Evolutionary conservation across 768 basidiomycete species (phyloP), one percentile per base, ranked within the genome.

Genomic region (Hypholoma fasciculare): DNA sequence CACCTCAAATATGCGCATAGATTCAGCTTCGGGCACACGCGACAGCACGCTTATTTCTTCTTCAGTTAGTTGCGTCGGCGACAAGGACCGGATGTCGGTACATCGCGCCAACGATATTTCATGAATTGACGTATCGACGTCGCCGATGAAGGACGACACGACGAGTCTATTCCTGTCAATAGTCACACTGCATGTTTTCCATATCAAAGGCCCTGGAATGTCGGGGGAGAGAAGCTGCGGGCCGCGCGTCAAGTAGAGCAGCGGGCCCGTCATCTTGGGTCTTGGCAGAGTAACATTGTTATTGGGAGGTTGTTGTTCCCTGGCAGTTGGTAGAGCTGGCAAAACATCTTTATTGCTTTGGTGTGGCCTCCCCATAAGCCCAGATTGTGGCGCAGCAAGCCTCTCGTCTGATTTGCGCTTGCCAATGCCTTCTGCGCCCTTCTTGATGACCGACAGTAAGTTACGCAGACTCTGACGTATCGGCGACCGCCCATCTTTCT

Each of bases 401-500:
- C 57, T 63, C 9, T 67, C 66, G 13, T 62, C 64, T 19, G 63
- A 56, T 47, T 63, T 65, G 6, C 60, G 62, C 56, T 70, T 74
- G 27, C 66, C 57, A 43, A 64, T 58, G 16, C 63, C 66, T 3
- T 56, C 58, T 7, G 66, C 59, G 19, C 69, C 72, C 68, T 83
- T 87, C 71, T 79, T 86, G 73, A 89, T 78, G 3, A 83, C 82
- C 5, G 85, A 81, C 44, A 90, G 72, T 30, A 89, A 67, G 62
- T 84, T 89, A 40, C 82, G 79, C 60, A 90, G 72, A 16, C 87
- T 89, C 67, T 82, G 83, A 20, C 86, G 81, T 50, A 90, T 72
- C 2, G 85, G 83, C 4, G 84, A 87, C 3, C 40, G 56, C 65
- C 60, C 62, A 2, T 12, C 60, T 49, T 62, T 65, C 47, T 61